phyloP scores from a whole-genome alignment of 441 rosid species.

The Adansonia madagascariensis region DNA sequence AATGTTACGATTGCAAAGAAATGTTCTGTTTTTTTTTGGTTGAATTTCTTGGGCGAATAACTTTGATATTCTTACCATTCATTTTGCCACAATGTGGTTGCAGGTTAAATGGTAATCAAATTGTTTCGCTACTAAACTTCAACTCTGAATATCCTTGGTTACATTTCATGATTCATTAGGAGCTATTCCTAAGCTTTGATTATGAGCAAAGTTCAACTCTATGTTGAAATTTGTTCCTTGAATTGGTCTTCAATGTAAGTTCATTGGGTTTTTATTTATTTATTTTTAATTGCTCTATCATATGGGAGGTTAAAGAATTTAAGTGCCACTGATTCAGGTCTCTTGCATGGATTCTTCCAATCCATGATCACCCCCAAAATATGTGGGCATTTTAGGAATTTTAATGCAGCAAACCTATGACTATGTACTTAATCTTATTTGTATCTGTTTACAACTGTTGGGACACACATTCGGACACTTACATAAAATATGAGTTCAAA shows the following conservation, averaged over 20 bases:
- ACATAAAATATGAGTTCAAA: too few species aligned
- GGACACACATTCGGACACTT: too few species aligned
- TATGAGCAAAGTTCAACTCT: not conserved
- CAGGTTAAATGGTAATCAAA: not conserved
- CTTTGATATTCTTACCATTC: not conserved
- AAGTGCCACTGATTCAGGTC: not conserved
- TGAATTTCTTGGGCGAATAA: constrained; percentile 48
- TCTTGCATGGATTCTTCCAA: too few species aligned
- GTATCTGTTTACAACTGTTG: too few species aligned
- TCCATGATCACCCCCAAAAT: too few species aligned
- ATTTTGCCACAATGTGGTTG: not conserved
- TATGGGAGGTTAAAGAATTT: not conserved
- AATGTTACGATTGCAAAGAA: constrained; percentile 65
- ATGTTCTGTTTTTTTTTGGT: constrained; percentile 71
- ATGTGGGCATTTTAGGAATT: too few species aligned
- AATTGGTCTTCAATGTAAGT: not conserved
- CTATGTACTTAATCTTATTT: too few species aligned
- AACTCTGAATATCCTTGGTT: not conserved
- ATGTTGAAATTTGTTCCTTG: not conserved
- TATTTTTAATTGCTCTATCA: not conserved
- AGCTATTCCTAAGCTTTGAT: not conserved
- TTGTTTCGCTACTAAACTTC: not conserved
- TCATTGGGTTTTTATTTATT: too few species aligned
- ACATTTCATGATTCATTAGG: not conserved
- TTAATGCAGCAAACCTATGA: too few species aligned